Evolutionary conservation across 805 yeast species (phyloP), one percentile per base, ranked within the genome.

Genomic region (Pichia cabralensis): DNA sequence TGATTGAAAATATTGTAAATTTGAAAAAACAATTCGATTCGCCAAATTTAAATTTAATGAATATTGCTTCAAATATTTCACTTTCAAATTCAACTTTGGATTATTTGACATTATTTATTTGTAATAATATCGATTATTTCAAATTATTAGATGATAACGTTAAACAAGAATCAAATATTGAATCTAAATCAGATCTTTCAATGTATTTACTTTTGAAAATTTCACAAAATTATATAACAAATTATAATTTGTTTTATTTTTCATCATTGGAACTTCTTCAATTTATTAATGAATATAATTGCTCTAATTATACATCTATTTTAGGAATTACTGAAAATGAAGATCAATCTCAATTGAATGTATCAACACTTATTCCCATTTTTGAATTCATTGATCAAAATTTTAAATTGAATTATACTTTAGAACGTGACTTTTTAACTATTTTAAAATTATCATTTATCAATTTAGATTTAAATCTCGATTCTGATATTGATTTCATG

Each of bases 351-450:
- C 26, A 39, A 6, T 37, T 50, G 21, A 48, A 33, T 9, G 39
- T 38, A 13, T 31, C 34, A 12, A 46, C 55, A 7, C 37, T 56
- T 23, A 33, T 40, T 21, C 45, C 52, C 5, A 12, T 57, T 11
- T 56, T 55, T 38, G 61, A 58, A 33, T 26, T 55, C 6, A 37
- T 55, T 22, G 58, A 57, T 36, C 61, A 58, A 22, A 56, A 54
- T 31, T 35, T 51, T 6, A 48, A 53, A 23, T 27, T 56, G 8
- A 43, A 52, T 14, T 43, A 52, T 8, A 5, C 23, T 0, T 30
- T 40, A 3, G 60, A 58, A 27, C 32, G 32, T n/a, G 38, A 35
- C 14, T 34, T 51, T 17, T 34, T 54, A 21, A 42, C 35, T 15
- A 41, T 43, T 20, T 33, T 56, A 20, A 44, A 47, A 13, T 23